Base-by-base conservation (phyloP, 31 red algal genomes). In the Odonthalia washingtoniensis region DNA sequence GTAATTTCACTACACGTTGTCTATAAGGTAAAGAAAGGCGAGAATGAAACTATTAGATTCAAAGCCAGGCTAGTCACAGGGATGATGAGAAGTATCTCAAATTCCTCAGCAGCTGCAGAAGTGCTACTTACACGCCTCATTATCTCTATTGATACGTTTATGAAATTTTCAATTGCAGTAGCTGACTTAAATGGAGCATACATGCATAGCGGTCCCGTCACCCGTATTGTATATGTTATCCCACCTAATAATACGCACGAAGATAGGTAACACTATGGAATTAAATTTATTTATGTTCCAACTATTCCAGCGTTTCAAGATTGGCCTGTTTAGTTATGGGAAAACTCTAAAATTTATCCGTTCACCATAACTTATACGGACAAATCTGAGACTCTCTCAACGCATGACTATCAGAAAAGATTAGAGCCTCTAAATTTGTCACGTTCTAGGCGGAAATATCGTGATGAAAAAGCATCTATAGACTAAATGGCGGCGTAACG, bases 1-100 rank as follows among this genome's bases (percentile, higher is more conserved):
- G 14, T 45, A 27, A 44, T 84, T 4, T 49, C 37, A 14, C 72
- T 40, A 26, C 81, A 72, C 27, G 39, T 41, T 24, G 36, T 84
- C 9, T 84, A 84, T 44, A 74, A 84, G 44, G 65, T 84, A 31
- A 72, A 72, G 57, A 4, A 78, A n/a, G n/a, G n/a, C 43, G 75
- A 78, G 12, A 46, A 78, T 30, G 14, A 31, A 2, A 18, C 18
- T 78, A 3, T 5, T 9, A 78, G 52, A 44, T 3, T 78, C 4
- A 78, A 78, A 78, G 42, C 75, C 5, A 2, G 42, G 16, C 27
- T 70, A 12, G 66, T 28, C 69, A 70, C 35, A 5, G 41, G 39
- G 30, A 84, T 1, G 14, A 0, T 28, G 35, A 39, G 40, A 69
- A 72, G 27, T 30, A 72, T 0, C 31, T 28, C 36, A 24, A 84